Evolutionary conservation across 1,284 basidiomycete species (phyloP), one percentile per base, ranked within the genome.

Genomic region (Cutaneotrichosporon dermatis): DNA sequence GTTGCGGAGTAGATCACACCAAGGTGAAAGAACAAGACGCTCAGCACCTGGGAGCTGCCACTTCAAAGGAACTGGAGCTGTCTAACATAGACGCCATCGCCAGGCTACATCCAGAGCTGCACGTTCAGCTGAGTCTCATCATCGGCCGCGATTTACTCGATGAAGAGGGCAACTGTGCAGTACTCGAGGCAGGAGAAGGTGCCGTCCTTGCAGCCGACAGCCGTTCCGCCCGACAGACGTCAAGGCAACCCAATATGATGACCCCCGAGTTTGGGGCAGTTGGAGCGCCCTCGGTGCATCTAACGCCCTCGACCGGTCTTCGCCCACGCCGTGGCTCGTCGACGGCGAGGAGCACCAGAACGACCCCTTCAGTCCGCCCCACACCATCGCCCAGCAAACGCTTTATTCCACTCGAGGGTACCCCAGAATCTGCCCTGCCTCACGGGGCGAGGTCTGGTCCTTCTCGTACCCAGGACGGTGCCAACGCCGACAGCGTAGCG

Each of bases 101-200:
- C 58, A 61, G 12, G 53, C 54, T 74, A 3, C 65, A 66, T 9
- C 67, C 69, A n/a, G 58, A 34, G 1, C 53, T 76, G 10, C 57
- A 56, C 4, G 58, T 63, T 2, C 70, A 72, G 57, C 59, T 73
- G 0, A 62, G 69, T 41, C 67, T 72, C 13, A 63, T 76, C 1
- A 68, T 71, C 4, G 74, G 74, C 3, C 48, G 60, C 1, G 55
- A 55, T 13, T 60, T 75, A 7, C 65, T 72, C 42, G 65, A 74
- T 12, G n/a, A 39, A 34, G 70, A 70, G 25, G 71, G 69, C 3
- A 66, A 70, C 43, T 70, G 69, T 40, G 70, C 65, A 55, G 51
- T 76, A 10, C 66, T 74, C 6, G 63, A 54, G 10, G 63, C 66
- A 4, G 57, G 58, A 6, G 41, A 45, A 9, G 51, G 41, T 16